A percentile compares a stretch with the other conserved stretches of the same genome.
phyloP scores from a whole-genome alignment of 1,284 basidiomycete species.

The Schizophyllum commune region DNA sequence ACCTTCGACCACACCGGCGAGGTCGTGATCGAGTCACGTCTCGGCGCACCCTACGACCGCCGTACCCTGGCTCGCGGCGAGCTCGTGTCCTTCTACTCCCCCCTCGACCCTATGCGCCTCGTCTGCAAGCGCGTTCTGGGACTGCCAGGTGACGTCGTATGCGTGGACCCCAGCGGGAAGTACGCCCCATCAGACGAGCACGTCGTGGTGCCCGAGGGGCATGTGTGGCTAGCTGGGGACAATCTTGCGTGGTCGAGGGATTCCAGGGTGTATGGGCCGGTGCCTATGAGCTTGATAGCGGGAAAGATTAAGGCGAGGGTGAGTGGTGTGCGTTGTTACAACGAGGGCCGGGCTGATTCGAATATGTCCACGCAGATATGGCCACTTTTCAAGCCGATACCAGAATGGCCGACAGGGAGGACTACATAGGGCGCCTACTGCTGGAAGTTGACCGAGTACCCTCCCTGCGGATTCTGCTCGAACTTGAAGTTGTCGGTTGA shows the following conservation, averaged over 20 bases:
- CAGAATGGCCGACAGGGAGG: background rate
- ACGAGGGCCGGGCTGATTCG: background rate
- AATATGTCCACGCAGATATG: constrained; percentile 35
- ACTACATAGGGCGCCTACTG: constrained; percentile 20
- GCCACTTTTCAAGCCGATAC: constrained; percentile 26
- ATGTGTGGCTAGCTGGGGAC: constrained; percentile 93
- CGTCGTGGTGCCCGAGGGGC: constrained; percentile 70
- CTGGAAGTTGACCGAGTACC: constrained; percentile 88
- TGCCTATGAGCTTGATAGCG: constrained; percentile 77
- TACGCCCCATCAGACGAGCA: constrained; percentile 58
- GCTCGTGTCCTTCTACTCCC: constrained; percentile 72
- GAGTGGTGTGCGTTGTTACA: constrained; percentile 15
- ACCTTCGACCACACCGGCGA: constrained; percentile 63
- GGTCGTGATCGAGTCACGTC: constrained; percentile 52
- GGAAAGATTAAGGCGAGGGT: constrained; percentile 78
- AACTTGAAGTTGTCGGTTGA: constrained; percentile 96
- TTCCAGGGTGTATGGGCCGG: constrained; percentile 87
- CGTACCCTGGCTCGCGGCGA: constrained; percentile 66
- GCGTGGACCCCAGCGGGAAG: constrained; percentile 76
- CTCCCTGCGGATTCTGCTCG: constrained; percentile 84
- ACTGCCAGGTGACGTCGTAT: constrained; percentile 83
- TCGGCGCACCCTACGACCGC: constrained; percentile 49
- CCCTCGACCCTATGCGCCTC: constrained; percentile 58
- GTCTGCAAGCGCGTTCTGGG: constrained; percentile 92
- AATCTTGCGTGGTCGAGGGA: constrained; percentile 82